A percentile compares a stretch with the other conserved stretches of the same genome.
Conservation (phyloP, 208 protist genomes). For the Wallacemonas collosoma region DNA sequence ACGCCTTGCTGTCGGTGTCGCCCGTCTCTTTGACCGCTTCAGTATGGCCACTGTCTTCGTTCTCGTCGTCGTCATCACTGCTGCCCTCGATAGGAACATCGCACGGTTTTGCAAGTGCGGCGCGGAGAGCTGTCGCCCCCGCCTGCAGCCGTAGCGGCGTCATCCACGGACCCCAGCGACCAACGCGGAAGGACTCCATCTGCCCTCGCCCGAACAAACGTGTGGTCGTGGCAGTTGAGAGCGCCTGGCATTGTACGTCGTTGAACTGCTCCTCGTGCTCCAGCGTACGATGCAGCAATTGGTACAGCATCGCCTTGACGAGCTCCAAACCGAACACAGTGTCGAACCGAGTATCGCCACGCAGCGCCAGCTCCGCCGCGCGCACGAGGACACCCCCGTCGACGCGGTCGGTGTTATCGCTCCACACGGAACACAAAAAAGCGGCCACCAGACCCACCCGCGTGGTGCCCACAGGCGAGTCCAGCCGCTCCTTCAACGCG, state of each 20-base stretch:
- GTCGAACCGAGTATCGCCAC: conserved; percentile 36
- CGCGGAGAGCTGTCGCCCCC: background rate
- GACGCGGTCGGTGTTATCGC: conserved; percentile 39
- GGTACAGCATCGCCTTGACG: conserved; percentile 52
- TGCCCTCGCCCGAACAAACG: conserved; percentile 61
- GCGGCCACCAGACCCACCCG: conserved; percentile 52
- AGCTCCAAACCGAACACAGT: conserved; percentile 69
- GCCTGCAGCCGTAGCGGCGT: conserved; percentile 2
- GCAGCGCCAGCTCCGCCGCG: conserved; percentile 59
- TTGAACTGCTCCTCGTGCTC: conserved; percentile 80
- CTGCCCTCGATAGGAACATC: conserved; percentile 18
- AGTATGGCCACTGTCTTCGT: conserved; percentile 3
- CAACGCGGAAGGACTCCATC: conserved; percentile 69
- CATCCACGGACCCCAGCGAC: conserved; percentile 50
- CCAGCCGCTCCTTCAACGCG: conserved; percentile 45
- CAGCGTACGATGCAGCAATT: conserved; percentile 45
- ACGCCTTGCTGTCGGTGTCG: no score
- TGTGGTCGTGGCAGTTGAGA: conserved; percentile 36
- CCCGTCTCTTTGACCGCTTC: no score
- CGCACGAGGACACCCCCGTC: conserved; percentile 56
- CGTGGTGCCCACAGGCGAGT: conserved; percentile 26
- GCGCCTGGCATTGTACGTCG: conserved; percentile 48
- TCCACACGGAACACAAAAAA: conserved; percentile 63
- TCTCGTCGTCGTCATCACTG: conserved; percentile 19
- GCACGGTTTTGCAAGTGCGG: background rate